These are phyloP conservation scores for Selaginella moellendorffii DNA, from an alignment of 75 land plant species.

Conservation along the genomic window DNA sequence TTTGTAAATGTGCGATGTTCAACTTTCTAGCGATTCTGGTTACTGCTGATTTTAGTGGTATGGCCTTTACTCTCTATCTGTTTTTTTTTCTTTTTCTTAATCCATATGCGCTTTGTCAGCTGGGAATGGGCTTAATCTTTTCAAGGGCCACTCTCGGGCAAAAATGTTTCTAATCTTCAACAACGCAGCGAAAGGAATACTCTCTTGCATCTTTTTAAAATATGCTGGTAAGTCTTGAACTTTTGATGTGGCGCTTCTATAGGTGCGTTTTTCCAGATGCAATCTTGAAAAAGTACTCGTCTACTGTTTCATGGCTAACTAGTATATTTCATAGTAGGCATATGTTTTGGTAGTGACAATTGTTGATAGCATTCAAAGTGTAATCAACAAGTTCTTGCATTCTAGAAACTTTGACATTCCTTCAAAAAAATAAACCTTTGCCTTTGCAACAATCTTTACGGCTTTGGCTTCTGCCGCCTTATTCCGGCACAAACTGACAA, in stretches of 20 bases:
- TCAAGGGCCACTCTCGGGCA: conserved; percentile 89
- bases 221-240: conserved; percentile 66
- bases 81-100: not conserved
- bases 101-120: conserved; percentile 35
- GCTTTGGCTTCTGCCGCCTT: conserved; percentile 86
- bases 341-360: too few relatives aligned
- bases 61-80: not conserved
- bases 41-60: conserved; percentile 14
- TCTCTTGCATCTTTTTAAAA: conserved; percentile 93
- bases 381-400: too few relatives aligned
- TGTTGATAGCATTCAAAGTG: too few relatives aligned
- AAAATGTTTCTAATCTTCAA: conserved; percentile 84
- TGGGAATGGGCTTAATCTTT: conserved; percentile 49
- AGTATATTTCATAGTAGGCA: too few relatives aligned
- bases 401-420: too few relatives aligned
- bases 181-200: conserved; percentile 97
- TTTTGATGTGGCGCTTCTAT: too few relatives aligned
- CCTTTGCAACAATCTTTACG: conserved; percentile 95
- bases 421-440: too few relatives aligned
- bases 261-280: too few relatives aligned
- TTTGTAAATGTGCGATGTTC: too few relatives aligned
- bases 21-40: conserved; percentile 49
- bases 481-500: conserved; percentile 81
- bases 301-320: too few relatives aligned
- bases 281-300: conserved; percentile 95